phyloP scores from a whole-genome alignment of 768 basidiomycete genomes.

The Ramaria sp. region DNA sequence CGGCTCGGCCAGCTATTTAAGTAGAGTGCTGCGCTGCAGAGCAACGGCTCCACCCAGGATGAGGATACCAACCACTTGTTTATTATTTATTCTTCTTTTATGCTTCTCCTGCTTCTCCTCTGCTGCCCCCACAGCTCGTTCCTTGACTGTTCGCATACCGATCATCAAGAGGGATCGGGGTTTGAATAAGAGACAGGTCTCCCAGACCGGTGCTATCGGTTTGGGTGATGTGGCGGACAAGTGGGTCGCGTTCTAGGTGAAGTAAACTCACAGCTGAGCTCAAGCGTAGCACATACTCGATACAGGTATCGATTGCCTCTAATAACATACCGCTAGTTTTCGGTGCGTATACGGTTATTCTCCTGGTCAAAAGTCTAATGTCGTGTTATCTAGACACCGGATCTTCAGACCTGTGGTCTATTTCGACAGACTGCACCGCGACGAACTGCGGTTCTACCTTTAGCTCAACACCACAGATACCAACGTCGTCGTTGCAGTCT shows the following conservation, averaged over 20 bases:
- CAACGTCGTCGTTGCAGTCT: not conserved
- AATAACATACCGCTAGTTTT: not conserved
- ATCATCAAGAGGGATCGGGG: not conserved
- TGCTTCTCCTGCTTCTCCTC: not conserved
- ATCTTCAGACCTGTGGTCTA: slow-evolving; percentile 2
- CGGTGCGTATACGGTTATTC: not conserved
- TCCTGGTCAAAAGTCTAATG: not conserved
- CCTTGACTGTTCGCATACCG: not conserved
- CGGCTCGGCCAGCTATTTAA: slow-evolving; percentile 15
- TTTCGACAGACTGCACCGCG: not conserved
- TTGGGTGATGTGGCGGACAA: not conserved
- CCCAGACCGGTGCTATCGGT: not conserved
- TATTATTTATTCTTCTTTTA: not conserved
- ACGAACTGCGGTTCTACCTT: not conserved
- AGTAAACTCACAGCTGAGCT: not conserved
- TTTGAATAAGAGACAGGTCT: not conserved
- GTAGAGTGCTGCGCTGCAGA: no score
- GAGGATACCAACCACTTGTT: no score
- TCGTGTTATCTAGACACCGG: not conserved
- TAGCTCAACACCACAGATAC: not conserved
- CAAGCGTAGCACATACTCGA: not conserved
- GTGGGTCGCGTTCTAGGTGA: not conserved
- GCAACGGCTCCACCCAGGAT: no score
- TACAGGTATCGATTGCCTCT: not conserved
- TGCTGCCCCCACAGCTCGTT: not conserved